These are phyloP conservation scores for Forsythia suspensa DNA, from an alignment of 257 asterid genomes.

Conservation along the genomic window DNA sequence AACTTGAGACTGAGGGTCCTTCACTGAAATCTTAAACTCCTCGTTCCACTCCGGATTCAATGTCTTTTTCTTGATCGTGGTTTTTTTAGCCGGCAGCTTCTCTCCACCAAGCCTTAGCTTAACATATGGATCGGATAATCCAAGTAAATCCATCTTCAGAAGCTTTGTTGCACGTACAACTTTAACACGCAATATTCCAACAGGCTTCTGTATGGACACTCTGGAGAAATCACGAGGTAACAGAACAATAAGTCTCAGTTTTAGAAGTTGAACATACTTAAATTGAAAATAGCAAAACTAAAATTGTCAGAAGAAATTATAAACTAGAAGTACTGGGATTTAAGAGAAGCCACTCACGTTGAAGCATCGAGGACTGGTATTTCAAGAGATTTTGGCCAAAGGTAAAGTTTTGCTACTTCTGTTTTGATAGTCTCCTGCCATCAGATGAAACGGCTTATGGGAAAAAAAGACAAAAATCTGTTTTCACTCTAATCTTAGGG, in stretches of 20 bases:
- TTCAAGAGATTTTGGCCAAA: slow-evolving; percentile 84
- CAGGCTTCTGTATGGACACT: slow-evolving; percentile 70
- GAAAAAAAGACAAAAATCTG: not conserved
- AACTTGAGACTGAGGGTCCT: slow-evolving; percentile 74
- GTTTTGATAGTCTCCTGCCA: slow-evolving; percentile 69
- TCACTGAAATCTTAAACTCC: slow-evolving; percentile 80
- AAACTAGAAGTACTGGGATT: not conserved
- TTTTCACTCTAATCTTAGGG: not conserved
- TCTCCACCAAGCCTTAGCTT: slow-evolving; percentile 78
- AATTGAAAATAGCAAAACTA: not conserved
- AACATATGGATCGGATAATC: slow-evolving; percentile 88
- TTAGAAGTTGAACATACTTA: not conserved
- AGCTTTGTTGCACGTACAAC: slow-evolving; percentile 78
- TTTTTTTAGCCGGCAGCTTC: slow-evolving; percentile 60
- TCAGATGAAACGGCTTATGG: not conserved
- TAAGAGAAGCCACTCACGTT: slow-evolving; percentile 43
- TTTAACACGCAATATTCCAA: slow-evolving; percentile 82
- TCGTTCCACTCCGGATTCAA: slow-evolving; percentile 88
- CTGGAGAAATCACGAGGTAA: slow-evolving; percentile 32
- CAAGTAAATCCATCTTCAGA: slow-evolving; percentile 83
- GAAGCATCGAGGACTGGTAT: slow-evolving; percentile 86
- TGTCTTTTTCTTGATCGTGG: slow-evolving; percentile 78
- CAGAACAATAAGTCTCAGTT: not conserved
- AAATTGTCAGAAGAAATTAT: not conserved
- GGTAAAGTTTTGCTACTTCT: slow-evolving; percentile 69